These are phyloP conservation scores for Millerozyma acaciae DNA, from an alignment of 805 yeast genomes.

Conservation along the genomic window DNA sequence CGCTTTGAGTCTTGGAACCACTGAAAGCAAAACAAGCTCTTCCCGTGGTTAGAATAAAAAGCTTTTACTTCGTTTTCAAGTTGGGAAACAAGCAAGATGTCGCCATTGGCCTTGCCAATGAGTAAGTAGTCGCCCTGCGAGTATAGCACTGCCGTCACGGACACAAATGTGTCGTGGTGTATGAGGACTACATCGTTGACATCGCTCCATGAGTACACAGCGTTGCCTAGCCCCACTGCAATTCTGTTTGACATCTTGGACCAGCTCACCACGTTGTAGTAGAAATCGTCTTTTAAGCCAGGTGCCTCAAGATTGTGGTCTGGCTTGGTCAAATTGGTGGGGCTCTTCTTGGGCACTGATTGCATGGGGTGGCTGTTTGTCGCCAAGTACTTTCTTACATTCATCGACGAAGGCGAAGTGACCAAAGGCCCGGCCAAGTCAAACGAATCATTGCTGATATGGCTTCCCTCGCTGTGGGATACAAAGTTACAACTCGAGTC, in stretches of 20 bases:
- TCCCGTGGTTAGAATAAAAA: conserved; percentile 17
- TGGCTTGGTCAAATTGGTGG: conserved; percentile 1
- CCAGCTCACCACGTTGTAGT: conserved; percentile 75
- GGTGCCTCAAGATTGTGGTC: conserved; percentile 48
- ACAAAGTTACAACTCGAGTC: conserved; percentile 8
- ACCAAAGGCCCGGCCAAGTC: conserved; percentile 16
- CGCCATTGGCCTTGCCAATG: conserved; percentile 59
- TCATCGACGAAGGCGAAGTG: conserved; percentile 9
- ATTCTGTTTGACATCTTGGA: conserved; percentile 46
- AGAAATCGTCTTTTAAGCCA: conserved; percentile 69
- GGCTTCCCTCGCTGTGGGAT: too few relatives aligned
- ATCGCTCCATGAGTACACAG: conserved; percentile 63
- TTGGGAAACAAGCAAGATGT: conserved; percentile 44
- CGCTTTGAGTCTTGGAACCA: conserved; percentile 49
- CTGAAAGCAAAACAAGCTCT: conserved; percentile 52
- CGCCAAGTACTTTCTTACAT: conserved; percentile 9
- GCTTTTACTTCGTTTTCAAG: conserved; percentile 13
- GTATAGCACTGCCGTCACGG: conserved; percentile 56
- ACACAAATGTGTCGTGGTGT: conserved; percentile 40
- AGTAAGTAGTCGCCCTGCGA: conserved; percentile 45
- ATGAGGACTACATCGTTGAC: conserved; percentile 39
- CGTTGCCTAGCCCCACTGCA: conserved; percentile 62
- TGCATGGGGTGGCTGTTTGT: background rate
- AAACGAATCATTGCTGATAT: conserved; percentile 6
- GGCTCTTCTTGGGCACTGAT: background rate